Base-by-base conservation (phyloP, 768 basidiomycete species). In the Tylopilus sp. region DNA sequence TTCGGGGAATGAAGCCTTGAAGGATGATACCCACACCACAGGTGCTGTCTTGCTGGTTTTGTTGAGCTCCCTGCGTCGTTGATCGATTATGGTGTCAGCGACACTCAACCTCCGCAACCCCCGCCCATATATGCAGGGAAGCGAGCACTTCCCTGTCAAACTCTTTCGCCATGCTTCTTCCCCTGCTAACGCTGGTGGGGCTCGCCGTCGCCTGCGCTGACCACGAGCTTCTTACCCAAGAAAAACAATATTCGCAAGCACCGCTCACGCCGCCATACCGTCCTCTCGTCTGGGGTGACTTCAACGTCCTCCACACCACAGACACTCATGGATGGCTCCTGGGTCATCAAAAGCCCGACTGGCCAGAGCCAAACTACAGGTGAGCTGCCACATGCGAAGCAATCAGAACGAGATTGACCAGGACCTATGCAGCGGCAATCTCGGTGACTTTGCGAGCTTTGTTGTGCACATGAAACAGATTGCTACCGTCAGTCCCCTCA, bases 361-460 rank as follows among this genome's bases (percentile, higher is more conserved):
- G 78, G 63, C 89, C 89, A 0, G 89, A 92, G 61, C 87, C 89
- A 0, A 85, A 87, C 65, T 91, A 87, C 67, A 81, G 79, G 78
- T 80, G 50, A 47, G 76, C 58, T 8, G 13, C 4, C 21, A 12
- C 29, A 14, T n/a, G n/a, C 30, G 38, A 6, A 9, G 26, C 8
- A 13, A 42, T 22, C 21, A 17, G 13, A 19, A 43, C 6, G 41
- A 59, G 13, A 4, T 37, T 49, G 31, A 50, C 10, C 19, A 3
- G 16, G 31, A 33, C 13, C 22, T 50, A 7, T 29, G 9, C 49
- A 76, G 79, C 53, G 84, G 82, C 14, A 82, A 85, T 62, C 76
- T 85, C 25, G 92, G 91, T 19, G 90, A 92, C 58, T 87, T 94
- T 64, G 78, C 86, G 34, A 90, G 87, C n/a, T 97, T 95, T 58